Percentiles rank a stretch among this genome's conserved stretches.
phyloP scores from a whole-genome alignment of 2,329 filamentous ascomycete genomes.

The Pseudopithomyces chartarum region DNA sequence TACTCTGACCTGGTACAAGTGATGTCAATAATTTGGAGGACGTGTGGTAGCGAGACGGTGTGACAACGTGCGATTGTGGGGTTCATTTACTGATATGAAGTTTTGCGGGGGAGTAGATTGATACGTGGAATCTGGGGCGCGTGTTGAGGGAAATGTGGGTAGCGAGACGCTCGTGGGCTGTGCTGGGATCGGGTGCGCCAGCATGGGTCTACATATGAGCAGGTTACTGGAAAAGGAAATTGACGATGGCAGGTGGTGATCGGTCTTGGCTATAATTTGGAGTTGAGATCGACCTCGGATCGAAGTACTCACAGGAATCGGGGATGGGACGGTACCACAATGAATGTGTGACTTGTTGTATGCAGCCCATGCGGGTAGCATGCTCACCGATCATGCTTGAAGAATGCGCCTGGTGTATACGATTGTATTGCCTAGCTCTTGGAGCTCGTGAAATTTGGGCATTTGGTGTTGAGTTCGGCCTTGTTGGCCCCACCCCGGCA shows the following conservation, averaged over 20 bases:
- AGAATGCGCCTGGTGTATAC: no score
- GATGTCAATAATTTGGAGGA: background rate
- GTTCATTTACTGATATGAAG: constrained; percentile 1
- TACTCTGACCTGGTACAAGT: background rate
- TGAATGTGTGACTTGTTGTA: background rate
- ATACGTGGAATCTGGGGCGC: background rate
- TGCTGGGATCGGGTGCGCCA: background rate
- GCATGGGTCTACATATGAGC: background rate
- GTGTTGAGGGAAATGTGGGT: background rate
- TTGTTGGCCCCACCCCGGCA: background rate
- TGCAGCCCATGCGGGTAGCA: background rate
- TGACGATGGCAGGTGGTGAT: background rate
- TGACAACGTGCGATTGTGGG: constrained; percentile 4
- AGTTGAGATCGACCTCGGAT: background rate
- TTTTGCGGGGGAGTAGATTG: constrained; percentile 2
- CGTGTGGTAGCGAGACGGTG: constrained; percentile 5
- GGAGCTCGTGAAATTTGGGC: background rate
- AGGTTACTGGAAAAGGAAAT: constrained; percentile 1
- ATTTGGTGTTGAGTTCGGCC: background rate
- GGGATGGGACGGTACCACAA: no score
- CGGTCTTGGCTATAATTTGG: background rate
- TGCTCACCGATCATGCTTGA: no score
- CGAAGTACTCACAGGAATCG: background rate
- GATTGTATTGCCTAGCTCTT: no score
- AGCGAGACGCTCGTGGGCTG: background rate